A percentile compares a stretch with the other conserved stretches of the same genome.
Conservation (phyloP, 768 basidiomycete genomes). For the Hypsizygus marmoreus region DNA sequence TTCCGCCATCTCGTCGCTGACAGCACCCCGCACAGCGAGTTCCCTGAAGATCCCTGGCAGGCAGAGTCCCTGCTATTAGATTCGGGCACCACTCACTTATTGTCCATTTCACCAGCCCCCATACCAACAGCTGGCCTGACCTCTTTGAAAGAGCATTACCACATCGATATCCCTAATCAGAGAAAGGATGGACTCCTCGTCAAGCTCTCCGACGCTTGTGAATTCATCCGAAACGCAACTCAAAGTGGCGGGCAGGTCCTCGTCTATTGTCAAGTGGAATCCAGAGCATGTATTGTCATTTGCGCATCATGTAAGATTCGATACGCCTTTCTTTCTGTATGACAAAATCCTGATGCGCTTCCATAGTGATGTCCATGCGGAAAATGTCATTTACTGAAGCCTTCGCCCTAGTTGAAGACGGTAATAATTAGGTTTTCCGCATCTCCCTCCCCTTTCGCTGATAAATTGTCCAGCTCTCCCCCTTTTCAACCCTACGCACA, state of each 20-base stretch:
- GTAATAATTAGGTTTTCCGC: constrained; percentile 27
- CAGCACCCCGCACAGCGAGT: constrained; percentile 41
- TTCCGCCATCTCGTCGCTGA: neutral
- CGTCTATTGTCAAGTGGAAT: constrained; percentile 55
- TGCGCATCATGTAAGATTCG: constrained; percentile 40
- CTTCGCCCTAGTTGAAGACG: constrained; percentile 40
- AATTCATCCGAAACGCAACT: constrained; percentile 46
- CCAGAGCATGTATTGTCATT: constrained; percentile 52
- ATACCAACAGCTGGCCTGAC: constrained; percentile 31
- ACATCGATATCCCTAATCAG: constrained; percentile 42
- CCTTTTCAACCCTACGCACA: constrained; percentile 50
- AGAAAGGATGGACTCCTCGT: constrained; percentile 44
- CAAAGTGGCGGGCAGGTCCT: constrained; percentile 47
- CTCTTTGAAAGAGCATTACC: constrained; percentile 37
- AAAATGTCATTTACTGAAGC: constrained; percentile 41
- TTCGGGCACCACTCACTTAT: constrained; percentile 52
- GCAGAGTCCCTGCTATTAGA: constrained; percentile 52
- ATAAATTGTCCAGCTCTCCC: constrained; percentile 42
- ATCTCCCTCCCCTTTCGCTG: too few species aligned
- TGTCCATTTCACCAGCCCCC: constrained; percentile 58
- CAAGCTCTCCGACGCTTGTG: constrained; percentile 46
- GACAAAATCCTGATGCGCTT: neutral
- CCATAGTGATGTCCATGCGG: constrained; percentile 48
- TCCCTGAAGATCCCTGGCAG: constrained; percentile 53
- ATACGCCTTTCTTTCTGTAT: neutral